Conservation (phyloP, 1,284 basidiomycete genomes). For the Coniophora puteana region DNA sequence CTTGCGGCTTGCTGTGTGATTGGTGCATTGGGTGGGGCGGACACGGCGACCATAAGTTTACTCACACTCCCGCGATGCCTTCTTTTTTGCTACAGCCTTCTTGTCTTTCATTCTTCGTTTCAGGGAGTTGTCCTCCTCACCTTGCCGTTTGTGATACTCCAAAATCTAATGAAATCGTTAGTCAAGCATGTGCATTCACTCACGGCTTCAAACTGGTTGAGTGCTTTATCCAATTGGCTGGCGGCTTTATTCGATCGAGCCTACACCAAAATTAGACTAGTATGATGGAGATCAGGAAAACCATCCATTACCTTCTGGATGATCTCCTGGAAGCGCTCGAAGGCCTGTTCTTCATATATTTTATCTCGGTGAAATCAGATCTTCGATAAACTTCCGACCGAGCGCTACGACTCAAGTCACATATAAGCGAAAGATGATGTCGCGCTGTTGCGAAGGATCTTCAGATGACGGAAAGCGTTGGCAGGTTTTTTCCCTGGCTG, state of each 20-base stretch:
- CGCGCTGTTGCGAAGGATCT: slow-evolving; percentile 93
- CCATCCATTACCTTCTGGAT: slow-evolving; percentile 58
- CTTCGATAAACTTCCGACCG: slow-evolving; percentile 94
- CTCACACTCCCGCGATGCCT: slow-evolving; percentile 42
- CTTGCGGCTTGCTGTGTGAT: too few relatives aligned
- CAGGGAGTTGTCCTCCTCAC: slow-evolving; percentile 87
- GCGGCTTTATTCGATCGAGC: slow-evolving; percentile 83
- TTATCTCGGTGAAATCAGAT: slow-evolving; percentile 92
- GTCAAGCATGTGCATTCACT: slow-evolving; percentile 17
- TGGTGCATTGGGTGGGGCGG: too few relatives aligned
- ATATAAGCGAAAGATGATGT: slow-evolving; percentile 94
- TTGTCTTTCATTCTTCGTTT: slow-evolving; percentile 81
- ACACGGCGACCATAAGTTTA: too few relatives aligned
- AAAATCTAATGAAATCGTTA: slow-evolving; percentile 55
- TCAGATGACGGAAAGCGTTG: slow-evolving; percentile 89
- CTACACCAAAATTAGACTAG: slow-evolving; percentile 32
- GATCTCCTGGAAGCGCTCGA: slow-evolving; percentile 85
- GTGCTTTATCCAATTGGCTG: slow-evolving; percentile 84
- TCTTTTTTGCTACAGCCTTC: slow-evolving; percentile 76
- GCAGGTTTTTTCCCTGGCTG: slow-evolving; percentile 89
- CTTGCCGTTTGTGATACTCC: slow-evolving; percentile 79
- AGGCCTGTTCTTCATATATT: slow-evolving; percentile 86
- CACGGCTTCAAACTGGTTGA: slow-evolving; percentile 87
- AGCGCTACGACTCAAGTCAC: slow-evolving; percentile 94
- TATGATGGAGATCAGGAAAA: slow-evolving; percentile 3